A percentile compares a stretch with the other conserved stretches of the same genome.
Evolutionary conservation across 2,329 filamentous ascomycete species (phyloP).

Genomic region (Cytospora mali): DNA sequence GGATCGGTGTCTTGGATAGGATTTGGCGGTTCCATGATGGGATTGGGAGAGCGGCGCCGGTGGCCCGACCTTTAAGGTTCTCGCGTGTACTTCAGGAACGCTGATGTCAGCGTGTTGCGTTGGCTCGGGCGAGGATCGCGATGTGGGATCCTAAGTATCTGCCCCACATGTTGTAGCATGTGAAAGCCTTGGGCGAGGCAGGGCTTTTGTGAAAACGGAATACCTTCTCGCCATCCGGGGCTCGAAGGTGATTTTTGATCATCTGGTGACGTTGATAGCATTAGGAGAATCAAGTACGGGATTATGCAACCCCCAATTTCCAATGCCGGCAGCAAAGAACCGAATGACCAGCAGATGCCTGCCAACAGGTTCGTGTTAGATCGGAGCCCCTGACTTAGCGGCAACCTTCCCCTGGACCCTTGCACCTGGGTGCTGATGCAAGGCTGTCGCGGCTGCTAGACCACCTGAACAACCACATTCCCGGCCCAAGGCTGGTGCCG

Average conservation of each 20-base stretch:
- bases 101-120: conserved; percentile 21
- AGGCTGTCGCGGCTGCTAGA: neutral
- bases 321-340: conserved; percentile 1
- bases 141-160: conserved; percentile 1
- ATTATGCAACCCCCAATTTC: neutral
- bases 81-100: conserved; percentile 17
- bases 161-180: conserved; percentile 21
- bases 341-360: conserved; percentile 1
- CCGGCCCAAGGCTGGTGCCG: neutral
- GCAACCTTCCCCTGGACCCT: conserved; percentile 15
- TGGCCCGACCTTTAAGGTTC: conserved; percentile 25
- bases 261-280: conserved; percentile 11
- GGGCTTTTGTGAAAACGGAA: conserved; percentile 1
- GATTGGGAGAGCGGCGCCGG: conserved; percentile 13
- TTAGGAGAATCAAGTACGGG: neutral
- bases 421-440: conserved; percentile 11
- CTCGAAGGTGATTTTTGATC: neutral
- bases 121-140: conserved; percentile 13
- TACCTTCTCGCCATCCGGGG: conserved; percentile 12
- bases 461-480: neutral
- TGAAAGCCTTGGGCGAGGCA: conserved; percentile 1
- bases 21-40: conserved; percentile 25
- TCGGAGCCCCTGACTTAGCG: conserved; percentile 19
- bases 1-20: conserved; percentile 19
- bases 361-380: conserved; percentile 8